Evolutionary conservation across 257 asterid genomes (phyloP).

Genomic region (Gynochthodes officinalis): DNA sequence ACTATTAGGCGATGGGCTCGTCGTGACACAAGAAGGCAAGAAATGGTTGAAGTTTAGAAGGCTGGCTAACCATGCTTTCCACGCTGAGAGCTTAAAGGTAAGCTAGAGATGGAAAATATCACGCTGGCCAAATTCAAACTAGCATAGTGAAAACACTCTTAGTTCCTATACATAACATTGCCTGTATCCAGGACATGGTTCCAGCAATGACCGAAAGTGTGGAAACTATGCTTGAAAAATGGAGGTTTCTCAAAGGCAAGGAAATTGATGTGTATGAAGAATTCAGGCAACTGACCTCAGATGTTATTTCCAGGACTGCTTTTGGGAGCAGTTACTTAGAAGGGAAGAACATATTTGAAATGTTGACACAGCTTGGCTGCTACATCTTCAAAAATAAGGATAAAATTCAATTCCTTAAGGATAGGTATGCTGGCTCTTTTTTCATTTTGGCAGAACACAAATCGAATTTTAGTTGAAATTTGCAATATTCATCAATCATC

Average conservation of each 20-base stretch:
- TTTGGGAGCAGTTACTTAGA: slow-evolving; percentile 64
- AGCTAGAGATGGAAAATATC: too few relatives aligned
- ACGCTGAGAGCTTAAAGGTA: slow-evolving; percentile 54
- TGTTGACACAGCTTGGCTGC: slow-evolving; percentile 27
- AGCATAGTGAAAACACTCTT: not conserved
- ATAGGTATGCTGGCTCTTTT: slow-evolving; percentile 5
- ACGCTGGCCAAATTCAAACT: too few relatives aligned
- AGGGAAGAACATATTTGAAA: slow-evolving; percentile 46
- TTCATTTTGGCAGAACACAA: too few relatives aligned
- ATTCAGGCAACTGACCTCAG: slow-evolving; percentile 43
- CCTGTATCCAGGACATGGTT: slow-evolving; percentile 38
- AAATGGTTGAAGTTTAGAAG: slow-evolving; percentile 52
- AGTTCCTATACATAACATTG: not conserved
- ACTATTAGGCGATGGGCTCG: slow-evolving; percentile 48
- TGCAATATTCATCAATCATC: not conserved
- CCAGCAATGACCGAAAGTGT: slow-evolving; percentile 51
- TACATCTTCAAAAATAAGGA: slow-evolving; percentile 14
- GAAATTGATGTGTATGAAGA: slow-evolving; percentile 45
- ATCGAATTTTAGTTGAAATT: not conserved
- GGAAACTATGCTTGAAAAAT: slow-evolving; percentile 40
- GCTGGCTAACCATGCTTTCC: slow-evolving; percentile 59
- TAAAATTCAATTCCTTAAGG: slow-evolving; percentile 11
- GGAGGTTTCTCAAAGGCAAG: slow-evolving; percentile 31
- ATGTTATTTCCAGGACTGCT: slow-evolving; percentile 60
- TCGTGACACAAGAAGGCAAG: slow-evolving; percentile 36